Evolutionary conservation across 768 basidiomycete species (phyloP).

Genomic region (Hemileccinum impolitum): DNA sequence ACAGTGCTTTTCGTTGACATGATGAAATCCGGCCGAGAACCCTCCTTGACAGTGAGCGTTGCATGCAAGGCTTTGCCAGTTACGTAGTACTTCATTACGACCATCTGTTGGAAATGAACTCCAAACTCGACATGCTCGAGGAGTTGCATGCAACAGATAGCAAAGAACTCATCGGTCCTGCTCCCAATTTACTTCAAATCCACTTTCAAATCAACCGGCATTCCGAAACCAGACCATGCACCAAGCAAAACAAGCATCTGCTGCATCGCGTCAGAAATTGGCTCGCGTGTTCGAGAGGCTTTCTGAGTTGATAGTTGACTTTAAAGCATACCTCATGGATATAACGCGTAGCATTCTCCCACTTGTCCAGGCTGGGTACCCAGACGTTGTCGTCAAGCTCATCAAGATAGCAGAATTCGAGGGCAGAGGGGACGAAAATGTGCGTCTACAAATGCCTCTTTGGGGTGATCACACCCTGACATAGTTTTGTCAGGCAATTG

Average conservation of each 20-base stretch:
- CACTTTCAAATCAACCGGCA: conserved; percentile 88
- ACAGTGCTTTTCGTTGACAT: conserved; percentile 1
- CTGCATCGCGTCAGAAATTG: conserved; percentile 63
- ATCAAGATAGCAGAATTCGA: conserved; percentile 94
- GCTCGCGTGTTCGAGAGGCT: conserved; percentile 82
- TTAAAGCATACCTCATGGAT: conserved; percentile 80
- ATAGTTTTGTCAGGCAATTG: conserved; percentile 64
- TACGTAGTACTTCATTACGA: too few species aligned
- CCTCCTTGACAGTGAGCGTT: conserved; percentile 6
- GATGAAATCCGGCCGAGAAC: conserved; percentile 1
- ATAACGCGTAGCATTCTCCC: conserved; percentile 74
- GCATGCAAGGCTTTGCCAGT: too few species aligned
- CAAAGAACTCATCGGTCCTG: conserved; percentile 77
- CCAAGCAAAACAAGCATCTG: conserved; percentile 81
- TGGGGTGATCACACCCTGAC: background rate
- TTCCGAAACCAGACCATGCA: conserved; percentile 96
- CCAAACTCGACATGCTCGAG: conserved; percentile 75
- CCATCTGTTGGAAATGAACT: conserved; percentile 91
- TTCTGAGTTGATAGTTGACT: conserved; percentile 72
- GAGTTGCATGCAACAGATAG: conserved; percentile 73
- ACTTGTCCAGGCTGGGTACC: conserved; percentile 72
- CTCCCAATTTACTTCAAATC: conserved; percentile 83
- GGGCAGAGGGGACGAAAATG: conserved; percentile 93
- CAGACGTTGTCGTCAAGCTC: conserved; percentile 83
- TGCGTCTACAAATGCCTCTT: conserved; percentile 23